Percentiles rank a stretch among this genome's conserved stretches.
Conservation (phyloP, 768 basidiomycete species). For the Psilocybe sp. region DNA sequence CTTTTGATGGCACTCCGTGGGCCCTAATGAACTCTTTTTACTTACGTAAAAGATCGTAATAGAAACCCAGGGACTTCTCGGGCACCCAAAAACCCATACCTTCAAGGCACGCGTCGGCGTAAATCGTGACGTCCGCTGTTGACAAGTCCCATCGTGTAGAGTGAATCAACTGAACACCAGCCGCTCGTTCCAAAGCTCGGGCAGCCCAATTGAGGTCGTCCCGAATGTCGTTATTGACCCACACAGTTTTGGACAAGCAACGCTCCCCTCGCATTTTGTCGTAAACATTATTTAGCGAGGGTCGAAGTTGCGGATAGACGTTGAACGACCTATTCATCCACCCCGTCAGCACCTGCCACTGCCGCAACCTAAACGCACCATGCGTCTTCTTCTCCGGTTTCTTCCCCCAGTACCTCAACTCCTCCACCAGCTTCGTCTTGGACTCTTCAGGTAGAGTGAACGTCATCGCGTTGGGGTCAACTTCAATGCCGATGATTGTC, state of each 20-base stretch:
- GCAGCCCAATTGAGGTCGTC: conserved; percentile 28
- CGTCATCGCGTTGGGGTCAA: conserved; percentile 26
- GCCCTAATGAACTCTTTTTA: no score
- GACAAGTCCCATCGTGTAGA: conserved; percentile 18
- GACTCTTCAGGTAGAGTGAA: conserved; percentile 19
- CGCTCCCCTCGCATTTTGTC: conserved; percentile 28
- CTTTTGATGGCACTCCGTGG: no score
- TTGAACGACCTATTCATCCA: conserved; percentile 42
- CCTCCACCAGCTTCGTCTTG: not conserved
- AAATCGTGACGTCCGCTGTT: conserved; percentile 9
- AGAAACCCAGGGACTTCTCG: conserved; percentile 15
- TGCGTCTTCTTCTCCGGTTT: no score
- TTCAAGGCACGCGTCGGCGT: conserved; percentile 23
- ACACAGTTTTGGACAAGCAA: conserved; percentile 10
- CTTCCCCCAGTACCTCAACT: no score
- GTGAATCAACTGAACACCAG: conserved; percentile 11
- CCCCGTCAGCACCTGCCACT: conserved; percentile 26
- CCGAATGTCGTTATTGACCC: conserved; percentile 23
- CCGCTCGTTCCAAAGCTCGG: conserved; percentile 2
- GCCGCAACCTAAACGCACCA: not conserved
- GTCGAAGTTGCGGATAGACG: conserved; percentile 32
- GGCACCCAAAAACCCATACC: conserved; percentile 31
- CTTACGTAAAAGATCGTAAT: no score
- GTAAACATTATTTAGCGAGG: conserved; percentile 30
- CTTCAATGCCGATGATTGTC: conserved; percentile 33